These are phyloP conservation scores for Didymella lethalis DNA, from an alignment of 2,329 filamentous ascomycete species.

Conservation along the genomic window DNA sequence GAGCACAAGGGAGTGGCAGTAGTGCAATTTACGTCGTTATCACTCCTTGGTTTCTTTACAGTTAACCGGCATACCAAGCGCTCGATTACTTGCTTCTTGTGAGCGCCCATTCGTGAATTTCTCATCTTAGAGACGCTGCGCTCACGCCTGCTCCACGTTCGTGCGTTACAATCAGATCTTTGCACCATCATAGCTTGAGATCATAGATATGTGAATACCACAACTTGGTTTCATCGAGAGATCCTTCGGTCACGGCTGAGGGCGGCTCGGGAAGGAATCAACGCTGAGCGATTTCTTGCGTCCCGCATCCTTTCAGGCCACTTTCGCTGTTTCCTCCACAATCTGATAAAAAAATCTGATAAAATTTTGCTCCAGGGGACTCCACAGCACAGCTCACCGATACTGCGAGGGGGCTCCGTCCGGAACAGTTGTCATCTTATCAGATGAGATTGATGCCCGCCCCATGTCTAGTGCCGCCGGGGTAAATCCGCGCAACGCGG, in stretches of 20 bases:
- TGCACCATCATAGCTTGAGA: neutral
- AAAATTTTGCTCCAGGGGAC: conserved; percentile 27
- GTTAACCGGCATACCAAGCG: neutral
- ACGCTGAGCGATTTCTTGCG: neutral
- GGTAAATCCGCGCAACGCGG: conserved; percentile 22
- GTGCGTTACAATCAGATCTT: neutral
- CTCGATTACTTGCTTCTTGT: neutral
- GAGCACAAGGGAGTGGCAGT: neutral
- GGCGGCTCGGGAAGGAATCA: neutral
- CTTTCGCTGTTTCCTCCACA: conserved; percentile 14
- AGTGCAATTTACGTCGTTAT: neutral
- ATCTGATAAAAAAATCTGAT: conserved; percentile 27
- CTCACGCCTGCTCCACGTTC: neutral
- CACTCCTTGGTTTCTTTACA: neutral
- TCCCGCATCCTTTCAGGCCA: conserved; percentile 22
- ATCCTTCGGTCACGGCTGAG: neutral
- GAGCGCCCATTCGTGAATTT: neutral
- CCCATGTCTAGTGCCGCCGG: conserved; percentile 17
- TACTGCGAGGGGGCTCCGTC: conserved; percentile 19
- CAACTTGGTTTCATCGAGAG: neutral
- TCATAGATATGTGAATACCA: neutral
- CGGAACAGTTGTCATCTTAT: conserved; percentile 31
- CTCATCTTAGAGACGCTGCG: neutral
- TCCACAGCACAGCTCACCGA: conserved; percentile 23
- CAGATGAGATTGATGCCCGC: conserved; percentile 35